Evolutionary conservation across 2,329 filamentous ascomycete genomes (phyloP).

Genomic region (Epicoccum sorghinum): DNA sequence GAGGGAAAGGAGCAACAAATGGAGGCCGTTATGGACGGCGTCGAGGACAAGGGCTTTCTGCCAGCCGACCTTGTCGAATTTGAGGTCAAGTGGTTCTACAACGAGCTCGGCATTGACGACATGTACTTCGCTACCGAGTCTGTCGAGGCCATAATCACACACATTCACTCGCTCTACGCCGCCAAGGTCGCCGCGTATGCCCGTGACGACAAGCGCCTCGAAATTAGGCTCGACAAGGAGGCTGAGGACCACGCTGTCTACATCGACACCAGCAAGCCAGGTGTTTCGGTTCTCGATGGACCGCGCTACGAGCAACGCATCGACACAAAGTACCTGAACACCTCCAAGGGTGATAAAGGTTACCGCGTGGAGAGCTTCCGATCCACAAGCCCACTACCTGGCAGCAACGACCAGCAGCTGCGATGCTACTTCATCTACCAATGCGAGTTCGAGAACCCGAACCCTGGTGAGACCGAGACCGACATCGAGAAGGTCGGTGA

Average conservation of each 20-base stretch:
- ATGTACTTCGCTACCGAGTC: constrained; percentile 95
- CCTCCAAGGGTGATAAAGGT: constrained; percentile 69
- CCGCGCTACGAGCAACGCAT: constrained; percentile 94
- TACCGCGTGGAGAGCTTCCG: constrained; percentile 98
- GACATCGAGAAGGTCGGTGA: constrained; percentile 91
- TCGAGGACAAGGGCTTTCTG: constrained; percentile 83
- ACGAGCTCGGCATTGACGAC: constrained; percentile 95
- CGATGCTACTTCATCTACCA: constrained; percentile 99
- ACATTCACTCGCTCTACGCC: constrained; percentile 95
- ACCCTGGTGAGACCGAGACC: constrained; percentile 77
- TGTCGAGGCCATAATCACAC: constrained; percentile 84
- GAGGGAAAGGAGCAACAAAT: constrained; percentile 92
- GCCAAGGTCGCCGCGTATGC: constrained; percentile 95
- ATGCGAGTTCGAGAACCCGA: constrained; percentile 82
- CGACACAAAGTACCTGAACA: constrained; percentile 93
- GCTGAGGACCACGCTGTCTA: constrained; percentile 94
- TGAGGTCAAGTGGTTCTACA: constrained; percentile 96
- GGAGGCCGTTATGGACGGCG: constrained; percentile 78
- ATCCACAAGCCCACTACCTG: constrained; percentile 80
- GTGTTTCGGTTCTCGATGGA: constrained; percentile 74
- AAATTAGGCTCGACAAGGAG: constrained; percentile 96
- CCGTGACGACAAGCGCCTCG: constrained; percentile 88
- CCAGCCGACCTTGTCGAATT: constrained; percentile 80
- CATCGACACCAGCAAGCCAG: constrained; percentile 95
- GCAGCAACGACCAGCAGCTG: constrained; percentile 77